These are phyloP conservation scores for Globisporangium megalacanthum DNA, from an alignment of 352 stramenopile genomes.

Conservation along the genomic window DNA sequence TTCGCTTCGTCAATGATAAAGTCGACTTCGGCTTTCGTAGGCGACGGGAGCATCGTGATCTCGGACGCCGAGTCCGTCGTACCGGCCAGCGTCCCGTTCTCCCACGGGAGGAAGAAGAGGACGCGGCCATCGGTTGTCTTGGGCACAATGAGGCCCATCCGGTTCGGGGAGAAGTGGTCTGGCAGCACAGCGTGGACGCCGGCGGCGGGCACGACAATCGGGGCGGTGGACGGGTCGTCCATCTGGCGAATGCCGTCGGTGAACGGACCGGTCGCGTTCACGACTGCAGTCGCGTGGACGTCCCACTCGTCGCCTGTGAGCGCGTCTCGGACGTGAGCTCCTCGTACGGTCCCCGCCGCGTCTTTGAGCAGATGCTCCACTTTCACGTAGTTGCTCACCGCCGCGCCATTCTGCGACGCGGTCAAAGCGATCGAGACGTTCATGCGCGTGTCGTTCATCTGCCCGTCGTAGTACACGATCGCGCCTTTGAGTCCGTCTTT, in stretches of 20 bases:
- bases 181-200: constrained; percentile 95
- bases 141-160: constrained; percentile 95
- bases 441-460: constrained; percentile 96
- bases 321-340: constrained; percentile 86
- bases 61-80: constrained; percentile 93
- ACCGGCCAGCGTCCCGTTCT: constrained; percentile 89
- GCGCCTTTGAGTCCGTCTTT: constrained; percentile 90
- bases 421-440: constrained; percentile 93
- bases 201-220: constrained; percentile 91
- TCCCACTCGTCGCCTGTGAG: constrained; percentile 89
- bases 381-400: constrained; percentile 90
- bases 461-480: constrained; percentile 88
- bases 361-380: constrained; percentile 86
- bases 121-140: constrained; percentile 93
- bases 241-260: constrained; percentile 88
- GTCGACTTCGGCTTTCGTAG: constrained; percentile 89
- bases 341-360: constrained; percentile 74
- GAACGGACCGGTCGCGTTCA: constrained; percentile 96
- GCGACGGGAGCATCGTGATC: constrained; percentile 93
- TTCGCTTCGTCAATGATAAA: constrained; percentile 95
- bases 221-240: constrained; percentile 85
- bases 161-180: constrained; percentile 93
- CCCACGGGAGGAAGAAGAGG: constrained; percentile 96
- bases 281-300: constrained; percentile 83
- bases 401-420: constrained; percentile 90